Percentiles rank a stretch among this genome's conserved stretches.
Conservation (phyloP, 2,329 filamentous ascomycete species). For the Aspergillus nomiae region DNA sequence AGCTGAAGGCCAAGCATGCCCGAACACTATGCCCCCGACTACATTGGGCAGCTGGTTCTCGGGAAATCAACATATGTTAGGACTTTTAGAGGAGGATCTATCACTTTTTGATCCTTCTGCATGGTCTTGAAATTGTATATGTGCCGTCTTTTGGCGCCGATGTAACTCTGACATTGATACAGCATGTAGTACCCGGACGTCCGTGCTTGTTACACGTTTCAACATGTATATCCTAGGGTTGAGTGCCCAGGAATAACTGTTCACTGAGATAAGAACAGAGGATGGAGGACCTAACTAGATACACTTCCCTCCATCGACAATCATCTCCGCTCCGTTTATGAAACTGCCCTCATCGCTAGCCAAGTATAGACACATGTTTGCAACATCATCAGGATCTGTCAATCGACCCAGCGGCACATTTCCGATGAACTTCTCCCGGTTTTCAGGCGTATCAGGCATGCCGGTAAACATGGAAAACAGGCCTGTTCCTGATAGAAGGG, state of each 20-base stretch:
- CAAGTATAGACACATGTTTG: slow-evolving; percentile 69
- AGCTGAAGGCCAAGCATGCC: slow-evolving; percentile 15
- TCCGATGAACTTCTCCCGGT: slow-evolving; percentile 45
- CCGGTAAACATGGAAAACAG: slow-evolving; percentile 54
- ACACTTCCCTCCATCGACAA: slow-evolving; percentile 61
- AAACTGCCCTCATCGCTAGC: slow-evolving; percentile 72
- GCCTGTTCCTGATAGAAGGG: slow-evolving; percentile 67
- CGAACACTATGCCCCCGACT: slow-evolving; percentile 27
- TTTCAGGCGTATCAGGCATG: slow-evolving; percentile 48
- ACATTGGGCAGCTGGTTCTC: slow-evolving; percentile 67
- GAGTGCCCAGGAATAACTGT: background rate
- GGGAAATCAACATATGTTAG: slow-evolving; percentile 66
- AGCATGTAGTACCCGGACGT: background rate
- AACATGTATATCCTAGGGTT: background rate
- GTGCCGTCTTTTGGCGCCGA: background rate
- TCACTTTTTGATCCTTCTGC: slow-evolving; percentile 30
- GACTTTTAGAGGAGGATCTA: slow-evolving; percentile 63
- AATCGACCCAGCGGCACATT: slow-evolving; percentile 48
- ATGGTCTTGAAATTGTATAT: slow-evolving; percentile 5
- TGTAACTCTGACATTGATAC: background rate
- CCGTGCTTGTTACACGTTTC: background rate
- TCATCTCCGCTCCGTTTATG: slow-evolving; percentile 71
- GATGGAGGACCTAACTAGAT: slow-evolving; percentile 21
- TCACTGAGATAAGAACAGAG: background rate
- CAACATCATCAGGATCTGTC: slow-evolving; percentile 61